Base-by-base conservation (phyloP, 2,329 filamentous ascomycete genomes). In the Botrytis medusae region DNA sequence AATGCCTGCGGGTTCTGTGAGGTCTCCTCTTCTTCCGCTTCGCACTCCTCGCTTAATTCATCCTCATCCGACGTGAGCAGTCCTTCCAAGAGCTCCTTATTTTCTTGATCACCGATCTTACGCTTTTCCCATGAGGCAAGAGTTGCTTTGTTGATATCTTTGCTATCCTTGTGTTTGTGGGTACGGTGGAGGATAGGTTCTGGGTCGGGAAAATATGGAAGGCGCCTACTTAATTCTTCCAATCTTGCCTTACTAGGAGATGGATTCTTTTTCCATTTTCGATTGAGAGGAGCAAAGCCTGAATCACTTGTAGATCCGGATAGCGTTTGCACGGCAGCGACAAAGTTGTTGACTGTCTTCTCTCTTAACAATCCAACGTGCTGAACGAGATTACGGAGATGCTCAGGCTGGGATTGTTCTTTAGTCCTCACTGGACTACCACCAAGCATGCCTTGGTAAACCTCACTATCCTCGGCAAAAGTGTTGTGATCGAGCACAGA, bases 181-280 rank as follows among this genome's bases (percentile, higher is more conserved):
- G 10, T 42, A 51, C 46, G 44, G 10, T 72, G 44, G 4, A 44
- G 71, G 32, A 34, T 25, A 46, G 42, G 51, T 32, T 61, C 57
- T 40, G 71, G 62, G 12, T 59, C 54, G 14, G 64, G 42, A 22
- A 72, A 72, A 40, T 37, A 32, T 22, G 68, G 51, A 29, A 71
- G 68, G 25, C 22, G 62, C 61, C 57, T 71, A 74, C 76, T 60
- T 77, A 71, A 9, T 37, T 72, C 61, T 44, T 79, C 77, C 7
- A 81, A 72, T 29, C 79, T 75, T 34, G 42, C 71, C 60, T 78
- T 77, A 63, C 75, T 78, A 69, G 77, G 76, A 25, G 78, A 79
- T 1, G 77, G 77, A 69, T 79, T 77, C 51, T 79, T 79, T 70
- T 79, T 79, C 40, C 37, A 60, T 22, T 72, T 69, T 12, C 65